Conservation (phyloP, 345 rosid genomes). For the Eutrema heterophyllum region DNA sequence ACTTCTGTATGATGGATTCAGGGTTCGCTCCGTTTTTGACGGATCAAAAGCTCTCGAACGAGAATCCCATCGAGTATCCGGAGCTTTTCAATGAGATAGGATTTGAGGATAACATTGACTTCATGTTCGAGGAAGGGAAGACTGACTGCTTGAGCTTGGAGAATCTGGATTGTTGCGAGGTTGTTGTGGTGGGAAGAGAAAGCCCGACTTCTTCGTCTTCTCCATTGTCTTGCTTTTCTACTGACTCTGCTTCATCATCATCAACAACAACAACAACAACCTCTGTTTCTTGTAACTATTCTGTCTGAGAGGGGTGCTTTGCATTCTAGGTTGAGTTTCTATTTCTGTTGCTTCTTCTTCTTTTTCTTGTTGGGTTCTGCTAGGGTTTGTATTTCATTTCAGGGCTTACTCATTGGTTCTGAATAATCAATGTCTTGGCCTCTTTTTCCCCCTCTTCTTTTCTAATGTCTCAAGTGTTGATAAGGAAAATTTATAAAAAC, state of each 20-base stretch:
- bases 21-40: slow-evolving; percentile 36
- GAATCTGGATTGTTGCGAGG: slow-evolving; percentile 28
- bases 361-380: background rate
- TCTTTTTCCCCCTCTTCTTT: background rate
- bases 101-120: slow-evolving; percentile 77
- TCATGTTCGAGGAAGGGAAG: slow-evolving; percentile 47
- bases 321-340: slow-evolving; percentile 10
- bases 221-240: slow-evolving; percentile 28
- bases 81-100: slow-evolving; percentile 53
- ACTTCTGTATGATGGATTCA: slow-evolving; percentile 56
- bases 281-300: slow-evolving; percentile 52
- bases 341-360: slow-evolving; percentile 6
- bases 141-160: slow-evolving; percentile 14
- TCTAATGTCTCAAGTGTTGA: background rate
- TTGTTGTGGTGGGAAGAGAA: slow-evolving; percentile 31
- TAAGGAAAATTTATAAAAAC: background rate
- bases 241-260: slow-evolving; percentile 35
- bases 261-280: slow-evolving; percentile 34
- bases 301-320: slow-evolving; percentile 33
- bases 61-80: slow-evolving; percentile 42
- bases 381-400: slow-evolving; percentile 25
- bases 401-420: slow-evolving; percentile 27
- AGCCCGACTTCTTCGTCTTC: slow-evolving; percentile 34
- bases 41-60: slow-evolving; percentile 32
- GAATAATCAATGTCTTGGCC: slow-evolving; percentile 28